Conservation (phyloP, 2,329 filamentous ascomycete genomes). For the Penicillium sp. region DNA sequence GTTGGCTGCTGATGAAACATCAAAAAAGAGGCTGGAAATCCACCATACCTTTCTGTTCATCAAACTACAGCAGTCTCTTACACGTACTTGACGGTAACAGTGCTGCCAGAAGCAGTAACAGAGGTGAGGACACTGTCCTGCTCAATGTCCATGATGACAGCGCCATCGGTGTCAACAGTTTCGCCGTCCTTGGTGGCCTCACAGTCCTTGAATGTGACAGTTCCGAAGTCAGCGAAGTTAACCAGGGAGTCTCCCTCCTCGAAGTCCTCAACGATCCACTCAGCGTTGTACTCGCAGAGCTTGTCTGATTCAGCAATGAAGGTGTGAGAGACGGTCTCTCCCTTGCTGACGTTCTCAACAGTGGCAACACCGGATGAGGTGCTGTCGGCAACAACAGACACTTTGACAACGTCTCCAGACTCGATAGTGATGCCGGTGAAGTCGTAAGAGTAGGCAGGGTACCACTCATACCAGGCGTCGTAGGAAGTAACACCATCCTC, state of each 20-base stretch:
- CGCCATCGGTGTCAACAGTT: slow-evolving; percentile 2
- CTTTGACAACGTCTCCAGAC: slow-evolving; percentile 6
- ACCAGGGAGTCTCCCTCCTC: slow-evolving; percentile 37
- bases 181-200: slow-evolving; percentile 21
- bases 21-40: background rate
- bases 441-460: slow-evolving; percentile 35
- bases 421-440: slow-evolving; percentile 12
- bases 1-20: background rate
- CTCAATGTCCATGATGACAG: slow-evolving; percentile 44
- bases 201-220: slow-evolving; percentile 38
- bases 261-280: slow-evolving; percentile 62
- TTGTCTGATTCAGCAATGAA: slow-evolving; percentile 36
- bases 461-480: slow-evolving; percentile 61
- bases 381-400: slow-evolving; percentile 11
- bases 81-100: slow-evolving; percentile 10
- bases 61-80: background rate
- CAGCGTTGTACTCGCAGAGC: slow-evolving; percentile 55
- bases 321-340: slow-evolving; percentile 49
- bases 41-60: background rate
- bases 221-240: slow-evolving; percentile 46
- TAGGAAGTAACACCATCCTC: slow-evolving; percentile 38
- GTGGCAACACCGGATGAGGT: slow-evolving; percentile 37
- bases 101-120: slow-evolving; percentile 10
- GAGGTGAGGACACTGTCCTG: slow-evolving; percentile 29
- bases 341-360: slow-evolving; percentile 52